Base-by-base conservation (phyloP, 108 stramenopile species). In the Mayamaea pseudoterrestris region DNA sequence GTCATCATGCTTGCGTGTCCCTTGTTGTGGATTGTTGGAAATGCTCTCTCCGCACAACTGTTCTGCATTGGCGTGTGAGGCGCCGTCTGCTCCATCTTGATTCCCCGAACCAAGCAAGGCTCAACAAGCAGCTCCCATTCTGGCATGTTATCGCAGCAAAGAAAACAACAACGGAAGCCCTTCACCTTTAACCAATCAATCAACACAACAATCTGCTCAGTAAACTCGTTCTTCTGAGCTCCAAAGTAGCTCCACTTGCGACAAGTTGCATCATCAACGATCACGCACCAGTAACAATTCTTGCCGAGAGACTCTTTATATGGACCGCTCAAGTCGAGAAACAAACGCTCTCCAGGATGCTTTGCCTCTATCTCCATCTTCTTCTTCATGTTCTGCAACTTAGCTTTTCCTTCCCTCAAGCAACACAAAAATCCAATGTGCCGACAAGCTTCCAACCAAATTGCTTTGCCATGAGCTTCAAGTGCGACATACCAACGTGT, bases 1-100 rank as follows among this genome's bases (percentile, higher is more conserved):
- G 25, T 46, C 57, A 37, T 47, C 62, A 45, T 57, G 36, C n/a
- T 51, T 47, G 41, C 27, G 28, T 39, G 13, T 28, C 23, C 55
- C 34, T 62, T 21, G 51, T 27, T 11, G 24, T n/a, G 3, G 5
- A 60, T 1, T 21, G 27, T 25, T 27, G 7, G 26, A 17, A 44
- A 23, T 27, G 8, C 12, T 7, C 34, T 12, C 6, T 41, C 58
- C 3, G 12, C 40, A 14, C 13, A 8, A 0, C 23, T 53, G 37
- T 25, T 32, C 31, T 13, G 5, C 53, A 24, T 29, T 30, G 53
- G 44, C 28, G 42, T 31, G n/a, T 48, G 21, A 6, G 30, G 27
- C 5, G 47, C 30, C 2, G 47, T 48, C 4, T 20, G 32, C 31
- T 48, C 47, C 27, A 48, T 23, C 8, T n/a, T 29, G 16, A 48